Base-by-base conservation (phyloP, 2,329 filamentous ascomycete species). In the Thielaviopsis euricoi region DNA sequence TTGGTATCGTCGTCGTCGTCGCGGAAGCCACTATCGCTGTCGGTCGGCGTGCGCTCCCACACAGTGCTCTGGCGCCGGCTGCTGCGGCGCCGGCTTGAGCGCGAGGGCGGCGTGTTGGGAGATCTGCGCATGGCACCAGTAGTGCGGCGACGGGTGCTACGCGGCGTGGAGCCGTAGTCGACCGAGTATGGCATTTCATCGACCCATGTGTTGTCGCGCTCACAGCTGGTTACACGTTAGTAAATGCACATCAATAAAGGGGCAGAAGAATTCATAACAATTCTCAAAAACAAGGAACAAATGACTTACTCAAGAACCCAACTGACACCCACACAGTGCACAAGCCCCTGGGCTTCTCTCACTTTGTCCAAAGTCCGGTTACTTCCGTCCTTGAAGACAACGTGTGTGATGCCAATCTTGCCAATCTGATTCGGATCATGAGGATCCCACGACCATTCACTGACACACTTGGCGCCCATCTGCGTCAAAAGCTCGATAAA, bases 301-400 rank as follows among this genome's bases (percentile, higher is more conserved):
- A 25, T 13, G 12, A 80, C 84, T 78, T 79, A 89, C 85, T 95
- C 88, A 62, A 95, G 77, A 57, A 93, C 86, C 88, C 89, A 95
- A 63, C 83, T 83, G 52, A 94, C 86, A 54, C 89, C 89, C 58
- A 95, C 88, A 70, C 89, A 94, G 64, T 87, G 83, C 43, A 95
- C 86, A 29, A 87, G 75, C 6, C 87, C 87, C 15, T 79, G 77
- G 46, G 80, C 83, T 64, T 85, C 79, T 59, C 82, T 77, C 6
- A 91, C 85, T 70, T 89, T 94, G 66, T 94, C 85, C 63, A 95
- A 71, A 0, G 89, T 95, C 25, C 84, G 77, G 65, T 85, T 83
- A 49, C 83, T 83, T 52, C 89, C 89, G 66, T 95, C 89, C 68
- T 95, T 95, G 74, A 83, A 95, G 6, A 95, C 81, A 7, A 95